Percentiles rank a stretch among this genome's conserved stretches.
Evolutionary conservation across 1,284 basidiomycete genomes (phyloP).

Genomic region (Leccinum ponderosum): DNA sequence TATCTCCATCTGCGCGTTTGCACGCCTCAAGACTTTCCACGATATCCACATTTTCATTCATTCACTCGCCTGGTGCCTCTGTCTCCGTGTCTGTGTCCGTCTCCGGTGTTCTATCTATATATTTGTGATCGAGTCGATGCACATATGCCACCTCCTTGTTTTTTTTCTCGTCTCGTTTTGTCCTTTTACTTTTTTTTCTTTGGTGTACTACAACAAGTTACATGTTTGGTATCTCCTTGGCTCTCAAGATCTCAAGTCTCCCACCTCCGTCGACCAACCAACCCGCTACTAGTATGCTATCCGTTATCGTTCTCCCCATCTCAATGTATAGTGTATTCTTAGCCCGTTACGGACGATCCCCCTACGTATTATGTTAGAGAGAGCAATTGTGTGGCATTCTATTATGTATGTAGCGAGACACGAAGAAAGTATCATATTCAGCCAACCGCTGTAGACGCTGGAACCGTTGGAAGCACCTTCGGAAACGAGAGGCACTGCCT

Average conservation of each 20-base stretch:
- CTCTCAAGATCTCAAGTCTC: background rate
- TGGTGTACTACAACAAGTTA: background rate
- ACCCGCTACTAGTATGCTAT: background rate
- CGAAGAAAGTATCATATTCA: background rate
- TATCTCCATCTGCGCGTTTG: background rate
- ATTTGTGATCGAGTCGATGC: background rate
- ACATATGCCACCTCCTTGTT: background rate
- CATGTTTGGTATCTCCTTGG: background rate
- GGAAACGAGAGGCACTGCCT: no score
- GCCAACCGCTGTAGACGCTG: no score
- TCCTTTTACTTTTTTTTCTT: background rate
- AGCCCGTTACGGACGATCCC: background rate
- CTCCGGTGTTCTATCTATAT: background rate
- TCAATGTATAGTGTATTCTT: background rate
- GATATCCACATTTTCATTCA: background rate
- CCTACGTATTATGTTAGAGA: background rate
- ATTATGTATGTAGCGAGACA: background rate
- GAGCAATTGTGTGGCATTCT: background rate
- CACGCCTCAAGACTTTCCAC: background rate
- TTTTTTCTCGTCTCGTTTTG: constrained; percentile 18
- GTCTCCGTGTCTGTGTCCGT: background rate
- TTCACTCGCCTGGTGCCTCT: background rate
- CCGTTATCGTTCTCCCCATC: background rate
- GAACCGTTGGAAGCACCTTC: no score
- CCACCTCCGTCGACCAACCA: background rate